Percentiles rank a stretch among this genome's conserved stretches.
Evolutionary conservation across 1,139 yeast species (phyloP).

Genomic region (Yamadazyma atlantica): DNA sequence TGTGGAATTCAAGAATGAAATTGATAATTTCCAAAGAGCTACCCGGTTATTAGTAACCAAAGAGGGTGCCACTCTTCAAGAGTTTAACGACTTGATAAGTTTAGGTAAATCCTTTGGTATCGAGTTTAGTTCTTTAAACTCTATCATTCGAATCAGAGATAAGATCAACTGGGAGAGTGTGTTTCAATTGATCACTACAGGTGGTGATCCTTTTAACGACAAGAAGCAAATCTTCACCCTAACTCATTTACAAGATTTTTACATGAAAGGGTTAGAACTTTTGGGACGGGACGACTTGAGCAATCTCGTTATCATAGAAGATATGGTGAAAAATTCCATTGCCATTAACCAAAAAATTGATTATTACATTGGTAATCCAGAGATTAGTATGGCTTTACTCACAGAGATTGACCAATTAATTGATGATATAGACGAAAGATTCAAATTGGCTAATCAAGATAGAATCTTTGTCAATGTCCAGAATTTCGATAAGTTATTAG

Average conservation of each 20-base stretch:
- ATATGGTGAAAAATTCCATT: conserved; percentile 31
- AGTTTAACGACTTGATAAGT: conserved; percentile 46
- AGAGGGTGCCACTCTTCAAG: conserved; percentile 28
- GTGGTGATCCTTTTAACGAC: conserved; percentile 41
- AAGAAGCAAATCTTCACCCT: conserved; percentile 39
- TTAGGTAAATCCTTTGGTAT: conserved; percentile 63
- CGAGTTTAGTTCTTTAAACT: conserved; percentile 49
- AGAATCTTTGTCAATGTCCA: conserved; percentile 14
- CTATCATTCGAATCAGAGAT: conserved; percentile 49
- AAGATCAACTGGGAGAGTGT: conserved; percentile 50
- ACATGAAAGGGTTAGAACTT: conserved; percentile 41
- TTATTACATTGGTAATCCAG: conserved; percentile 18
- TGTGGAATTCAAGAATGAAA: conserved; percentile 51
- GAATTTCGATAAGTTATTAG: conserved; percentile 14
- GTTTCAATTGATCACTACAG: conserved; percentile 33
- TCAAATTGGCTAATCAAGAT: conserved; percentile 10
- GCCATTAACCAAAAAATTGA: conserved; percentile 27
- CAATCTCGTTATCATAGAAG: conserved; percentile 21
- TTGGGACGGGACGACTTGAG: conserved; percentile 29
- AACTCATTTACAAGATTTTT: conserved; percentile 33
- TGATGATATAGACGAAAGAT: conserved; percentile 15
- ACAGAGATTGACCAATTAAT: conserved; percentile 13
- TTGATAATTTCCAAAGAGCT: conserved; percentile 53
- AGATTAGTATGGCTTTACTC: conserved; percentile 7
- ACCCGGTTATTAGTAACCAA: conserved; percentile 39